Evolutionary conservation across 179 eudicot genomes (phyloP).

Genomic region (Silene coronaria): DNA sequence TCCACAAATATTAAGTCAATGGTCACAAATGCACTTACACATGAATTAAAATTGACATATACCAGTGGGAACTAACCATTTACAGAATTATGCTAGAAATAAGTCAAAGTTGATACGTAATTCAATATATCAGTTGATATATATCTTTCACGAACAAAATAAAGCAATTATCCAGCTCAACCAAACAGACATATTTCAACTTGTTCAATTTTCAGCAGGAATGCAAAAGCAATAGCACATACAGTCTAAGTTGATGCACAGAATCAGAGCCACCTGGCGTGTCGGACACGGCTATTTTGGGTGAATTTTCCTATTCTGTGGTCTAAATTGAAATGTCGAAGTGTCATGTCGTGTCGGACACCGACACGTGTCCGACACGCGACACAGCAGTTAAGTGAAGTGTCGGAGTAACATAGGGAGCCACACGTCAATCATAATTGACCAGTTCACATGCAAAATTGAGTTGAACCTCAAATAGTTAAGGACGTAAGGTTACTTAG

Average conservation of each 20-base stretch:
- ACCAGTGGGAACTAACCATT: not conserved
- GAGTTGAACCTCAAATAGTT: not conserved
- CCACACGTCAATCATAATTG: not conserved
- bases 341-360: no score
- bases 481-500: not conserved
- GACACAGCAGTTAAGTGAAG: no score
- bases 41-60: not conserved
- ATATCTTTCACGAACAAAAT: not conserved
- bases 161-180: not conserved
- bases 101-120: not conserved
- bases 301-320: no score
- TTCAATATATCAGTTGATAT: not conserved
- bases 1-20: not conserved
- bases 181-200: not conserved
- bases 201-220: constrained; percentile 1
- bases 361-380: no score
- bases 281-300: no score
- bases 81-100: not conserved
- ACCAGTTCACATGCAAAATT: not conserved
- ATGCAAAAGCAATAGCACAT: not conserved
- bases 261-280: not conserved
- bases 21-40: not conserved
- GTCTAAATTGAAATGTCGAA: no score
- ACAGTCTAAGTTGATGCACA: not conserved
- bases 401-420: no score